Evolutionary conservation across 176 grass and related monocot genomes (phyloP).

Genomic region (Cymbopogon citratus): DNA sequence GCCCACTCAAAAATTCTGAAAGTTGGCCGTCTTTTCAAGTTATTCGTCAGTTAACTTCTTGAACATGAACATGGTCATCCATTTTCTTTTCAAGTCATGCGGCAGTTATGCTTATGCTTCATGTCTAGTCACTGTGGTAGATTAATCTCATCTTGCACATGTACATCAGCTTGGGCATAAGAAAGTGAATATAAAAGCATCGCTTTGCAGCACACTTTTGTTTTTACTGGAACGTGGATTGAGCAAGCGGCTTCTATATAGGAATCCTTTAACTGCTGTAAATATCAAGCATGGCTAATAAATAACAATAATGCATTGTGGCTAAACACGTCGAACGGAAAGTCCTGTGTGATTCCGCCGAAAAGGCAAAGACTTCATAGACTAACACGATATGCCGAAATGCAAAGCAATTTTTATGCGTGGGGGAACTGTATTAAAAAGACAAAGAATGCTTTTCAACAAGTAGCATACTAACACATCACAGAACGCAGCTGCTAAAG

Average conservation of each 20-base stretch:
- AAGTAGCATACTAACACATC: background rate
- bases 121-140: background rate
- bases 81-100: slow-evolving; percentile 1
- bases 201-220: background rate
- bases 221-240: background rate
- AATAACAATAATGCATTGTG: background rate
- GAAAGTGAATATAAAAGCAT: background rate
- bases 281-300: background rate
- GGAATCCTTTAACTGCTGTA: background rate
- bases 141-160: background rate
- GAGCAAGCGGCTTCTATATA: background rate
- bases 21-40: background rate
- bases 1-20: background rate
- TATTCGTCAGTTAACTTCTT: background rate
- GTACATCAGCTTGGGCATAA: background rate
- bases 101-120: background rate
- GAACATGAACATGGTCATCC: background rate
- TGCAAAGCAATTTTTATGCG: background rate
- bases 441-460: background rate
- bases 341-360: background rate
- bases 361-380: background rate
- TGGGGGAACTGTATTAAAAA: background rate
- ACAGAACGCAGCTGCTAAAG: background rate
- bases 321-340: background rate
- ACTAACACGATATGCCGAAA: background rate